These are phyloP conservation scores for Septoria petroselini DNA, from an alignment of 2,329 filamentous ascomycete genomes.

Conservation along the genomic window DNA sequence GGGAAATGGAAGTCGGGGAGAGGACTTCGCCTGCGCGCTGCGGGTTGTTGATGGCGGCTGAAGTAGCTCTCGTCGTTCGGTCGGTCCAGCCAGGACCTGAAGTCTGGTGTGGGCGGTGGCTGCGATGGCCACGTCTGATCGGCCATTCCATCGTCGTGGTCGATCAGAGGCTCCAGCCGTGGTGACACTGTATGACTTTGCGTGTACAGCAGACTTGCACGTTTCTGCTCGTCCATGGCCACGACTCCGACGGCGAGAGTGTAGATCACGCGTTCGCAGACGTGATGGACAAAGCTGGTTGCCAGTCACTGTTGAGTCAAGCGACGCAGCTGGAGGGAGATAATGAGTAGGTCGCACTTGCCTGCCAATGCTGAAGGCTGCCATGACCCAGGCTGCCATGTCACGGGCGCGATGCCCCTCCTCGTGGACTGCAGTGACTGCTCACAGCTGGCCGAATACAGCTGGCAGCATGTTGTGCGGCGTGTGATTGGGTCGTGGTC, in stretches of 20 bases:
- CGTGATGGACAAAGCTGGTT: too few relatives aligned
- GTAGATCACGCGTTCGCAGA: too few relatives aligned
- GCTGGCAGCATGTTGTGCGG: slow-evolving; percentile 6
- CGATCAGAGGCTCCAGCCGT: neutral
- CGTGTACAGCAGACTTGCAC: too few relatives aligned
- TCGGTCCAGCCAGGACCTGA: neutral
- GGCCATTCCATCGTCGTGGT: neutral
- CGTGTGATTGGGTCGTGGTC: slow-evolving; percentile 14
- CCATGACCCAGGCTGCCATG: neutral
- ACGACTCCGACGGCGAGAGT: too few relatives aligned
- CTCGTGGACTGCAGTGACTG: slow-evolving; percentile 8
- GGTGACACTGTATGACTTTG: too few relatives aligned
- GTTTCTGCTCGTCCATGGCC: too few relatives aligned
- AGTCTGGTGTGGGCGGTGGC: neutral
- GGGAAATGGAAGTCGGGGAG: too few relatives aligned
- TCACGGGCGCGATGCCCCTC: slow-evolving; percentile 2
- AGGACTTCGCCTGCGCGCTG: too few relatives aligned
- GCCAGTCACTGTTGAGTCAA: too few relatives aligned
- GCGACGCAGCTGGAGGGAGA: neutral
- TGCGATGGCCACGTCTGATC: neutral
- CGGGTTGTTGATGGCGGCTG: too few relatives aligned
- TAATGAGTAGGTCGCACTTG: neutral
- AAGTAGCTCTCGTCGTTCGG: neutral
- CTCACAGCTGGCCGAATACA: slow-evolving; percentile 7
- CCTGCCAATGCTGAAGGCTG: neutral